A percentile compares a stretch with the other conserved stretches of the same genome.
phyloP scores from a whole-genome alignment of 2,329 filamentous ascomycete species.

The Tolypocladium endophyticum region DNA sequence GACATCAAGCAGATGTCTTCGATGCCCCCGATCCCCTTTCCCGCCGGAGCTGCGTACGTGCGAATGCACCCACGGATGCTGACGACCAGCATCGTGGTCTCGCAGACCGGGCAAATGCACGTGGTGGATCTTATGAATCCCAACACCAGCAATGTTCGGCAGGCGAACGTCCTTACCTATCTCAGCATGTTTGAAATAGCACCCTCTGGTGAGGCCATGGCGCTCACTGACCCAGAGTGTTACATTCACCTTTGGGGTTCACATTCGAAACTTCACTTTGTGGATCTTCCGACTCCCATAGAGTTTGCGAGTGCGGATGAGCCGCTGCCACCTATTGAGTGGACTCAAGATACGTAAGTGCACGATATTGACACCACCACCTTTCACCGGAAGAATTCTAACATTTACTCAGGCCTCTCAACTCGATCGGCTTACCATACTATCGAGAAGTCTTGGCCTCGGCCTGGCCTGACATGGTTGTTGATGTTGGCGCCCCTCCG shows the following conservation, averaged over 20 bases:
- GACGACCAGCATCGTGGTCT: conserved; percentile 88
- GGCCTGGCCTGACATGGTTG: conserved; percentile 79
- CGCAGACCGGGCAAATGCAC: conserved; percentile 86
- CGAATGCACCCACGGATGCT: conserved; percentile 94
- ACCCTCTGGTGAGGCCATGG: conserved; percentile 76
- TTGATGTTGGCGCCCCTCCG: conserved; percentile 77
- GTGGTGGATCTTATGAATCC: conserved; percentile 93
- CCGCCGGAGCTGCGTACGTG: conserved; percentile 85
- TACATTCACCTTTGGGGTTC: conserved; percentile 83
- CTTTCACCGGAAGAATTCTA: neutral
- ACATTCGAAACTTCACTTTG: conserved; percentile 74
- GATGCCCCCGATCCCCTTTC: conserved; percentile 83
- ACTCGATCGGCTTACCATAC: conserved; percentile 80
- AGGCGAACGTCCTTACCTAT: conserved; percentile 66
- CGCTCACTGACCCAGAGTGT: conserved; percentile 68
- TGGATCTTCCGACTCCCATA: conserved; percentile 66
- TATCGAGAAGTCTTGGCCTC: conserved; percentile 84
- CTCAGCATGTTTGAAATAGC: conserved; percentile 78
- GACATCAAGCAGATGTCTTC: conserved; percentile 85
- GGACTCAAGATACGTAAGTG: conserved; percentile 58
- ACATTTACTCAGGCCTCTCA: conserved; percentile 54
- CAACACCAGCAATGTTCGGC: conserved; percentile 74
- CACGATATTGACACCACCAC: too few species aligned
- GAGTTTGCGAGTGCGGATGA: conserved; percentile 64
- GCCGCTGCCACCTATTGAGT: conserved; percentile 50